Conservation (phyloP, 108 stramenopile genomes). For the Skeletonema menzelii region DNA sequence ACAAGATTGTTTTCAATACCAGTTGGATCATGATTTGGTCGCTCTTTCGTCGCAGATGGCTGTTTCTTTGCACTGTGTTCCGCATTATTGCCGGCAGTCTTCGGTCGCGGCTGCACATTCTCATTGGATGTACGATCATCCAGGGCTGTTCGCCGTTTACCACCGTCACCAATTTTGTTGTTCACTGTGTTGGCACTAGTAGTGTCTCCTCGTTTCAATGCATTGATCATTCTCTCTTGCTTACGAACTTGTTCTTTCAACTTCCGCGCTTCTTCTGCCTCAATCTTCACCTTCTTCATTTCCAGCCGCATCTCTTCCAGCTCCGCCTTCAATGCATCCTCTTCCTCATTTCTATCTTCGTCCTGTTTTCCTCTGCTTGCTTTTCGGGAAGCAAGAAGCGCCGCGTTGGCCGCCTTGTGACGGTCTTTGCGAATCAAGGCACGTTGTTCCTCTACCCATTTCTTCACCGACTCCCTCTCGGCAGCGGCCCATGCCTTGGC, state of each 20-base stretch:
- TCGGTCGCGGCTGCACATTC: conserved; percentile 4
- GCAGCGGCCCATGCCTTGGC: conserved; percentile 53
- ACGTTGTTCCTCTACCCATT: conserved; percentile 50
- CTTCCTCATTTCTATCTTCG: not conserved
- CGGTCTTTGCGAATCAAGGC: conserved; percentile 41
- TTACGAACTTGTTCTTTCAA: conserved; percentile 33
- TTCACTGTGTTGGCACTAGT: not conserved
- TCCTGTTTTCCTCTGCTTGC: conserved; percentile 16
- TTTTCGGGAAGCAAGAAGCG: conserved; percentile 41
- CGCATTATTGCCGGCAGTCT: conserved; percentile 1
- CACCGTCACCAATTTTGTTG: not conserved
- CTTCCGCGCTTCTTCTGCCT: conserved; percentile 32
- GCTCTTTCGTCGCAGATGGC: not conserved
- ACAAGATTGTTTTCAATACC: conserved; percentile 17
- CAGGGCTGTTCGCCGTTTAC: not conserved
- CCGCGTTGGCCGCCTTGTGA: conserved; percentile 52
- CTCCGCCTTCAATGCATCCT: conserved; percentile 43
- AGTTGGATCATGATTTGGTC: conserved; percentile 20
- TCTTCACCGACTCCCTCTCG: conserved; percentile 42
- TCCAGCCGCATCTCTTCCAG: conserved; percentile 66
- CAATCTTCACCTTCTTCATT: conserved; percentile 64
- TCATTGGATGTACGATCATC: conserved; percentile 16
- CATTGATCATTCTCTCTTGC: conserved; percentile 34
- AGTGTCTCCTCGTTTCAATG: conserved; percentile 8
- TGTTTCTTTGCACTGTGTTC: not conserved